These are phyloP conservation scores for Myriangium duriaei DNA, from an alignment of 2,329 filamentous ascomycete genomes.

Conservation along the genomic window DNA sequence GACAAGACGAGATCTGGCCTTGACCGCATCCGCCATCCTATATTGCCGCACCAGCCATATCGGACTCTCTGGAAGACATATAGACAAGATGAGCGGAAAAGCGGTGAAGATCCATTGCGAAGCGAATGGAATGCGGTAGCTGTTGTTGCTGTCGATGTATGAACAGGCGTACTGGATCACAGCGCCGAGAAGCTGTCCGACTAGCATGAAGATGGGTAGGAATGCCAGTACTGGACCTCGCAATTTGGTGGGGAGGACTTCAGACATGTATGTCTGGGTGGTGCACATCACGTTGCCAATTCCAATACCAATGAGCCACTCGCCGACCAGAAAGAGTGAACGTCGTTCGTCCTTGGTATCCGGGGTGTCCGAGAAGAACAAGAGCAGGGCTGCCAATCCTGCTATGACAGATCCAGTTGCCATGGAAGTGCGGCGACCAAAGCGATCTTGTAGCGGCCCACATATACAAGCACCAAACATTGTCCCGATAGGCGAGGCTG, in stretches of 20 bases:
- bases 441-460: slow-evolving; percentile 1
- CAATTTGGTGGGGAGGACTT: slow-evolving; percentile 35
- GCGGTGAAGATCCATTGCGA: slow-evolving; percentile 35
- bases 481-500: slow-evolving; percentile 2
- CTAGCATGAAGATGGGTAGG: slow-evolving; percentile 37
- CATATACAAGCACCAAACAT: slow-evolving; percentile 4
- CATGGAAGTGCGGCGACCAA: slow-evolving; percentile 2
- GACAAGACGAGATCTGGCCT: slow-evolving; percentile 13
- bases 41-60: slow-evolving; percentile 36
- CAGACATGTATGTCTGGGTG: slow-evolving; percentile 33
- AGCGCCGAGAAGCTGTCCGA: slow-evolving; percentile 37
- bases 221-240: slow-evolving; percentile 37
- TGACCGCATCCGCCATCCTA: slow-evolving; percentile 22
- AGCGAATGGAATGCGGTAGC: slow-evolving; percentile 31
- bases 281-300: slow-evolving; percentile 50
- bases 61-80: slow-evolving; percentile 40
- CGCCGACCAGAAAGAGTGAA: slow-evolving; percentile 91
- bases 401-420: slow-evolving; percentile 2
- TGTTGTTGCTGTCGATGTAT: slow-evolving; percentile 17
- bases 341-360: neutral
- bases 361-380: slow-evolving; percentile 1
- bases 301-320: slow-evolving; percentile 94
- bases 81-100: slow-evolving; percentile 30
- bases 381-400: neutral
- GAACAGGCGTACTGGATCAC: slow-evolving; percentile 29